A percentile compares a stretch with the other conserved stretches of the same genome.
phyloP scores from a whole-genome alignment of 2,329 filamentous ascomycete species.

The Paracamarosporium sp. region DNA sequence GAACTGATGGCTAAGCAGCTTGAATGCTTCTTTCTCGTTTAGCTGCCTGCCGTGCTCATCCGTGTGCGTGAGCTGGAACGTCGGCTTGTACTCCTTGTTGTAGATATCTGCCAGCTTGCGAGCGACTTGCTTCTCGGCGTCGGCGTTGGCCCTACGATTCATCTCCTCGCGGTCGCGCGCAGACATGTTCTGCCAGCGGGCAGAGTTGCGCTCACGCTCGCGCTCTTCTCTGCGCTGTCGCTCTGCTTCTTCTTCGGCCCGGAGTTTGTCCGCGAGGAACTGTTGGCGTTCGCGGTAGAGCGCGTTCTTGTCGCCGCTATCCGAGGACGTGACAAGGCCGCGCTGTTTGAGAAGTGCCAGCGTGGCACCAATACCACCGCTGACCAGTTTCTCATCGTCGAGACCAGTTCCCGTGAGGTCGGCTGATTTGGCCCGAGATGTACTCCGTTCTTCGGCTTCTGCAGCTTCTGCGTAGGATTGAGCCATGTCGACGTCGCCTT shows the following conservation, averaged over 20 bases:
- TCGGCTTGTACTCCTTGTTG: slow-evolving; percentile 86
- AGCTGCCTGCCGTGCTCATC: slow-evolving; percentile 87
- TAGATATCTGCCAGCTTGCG: slow-evolving; percentile 85
- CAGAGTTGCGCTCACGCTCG: slow-evolving; percentile 84
- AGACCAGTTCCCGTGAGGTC: slow-evolving; percentile 73
- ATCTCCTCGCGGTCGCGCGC: slow-evolving; percentile 90
- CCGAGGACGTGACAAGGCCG: slow-evolving; percentile 73
- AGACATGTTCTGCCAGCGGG: slow-evolving; percentile 85
- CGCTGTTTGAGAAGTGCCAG: slow-evolving; percentile 84
- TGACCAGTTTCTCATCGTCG: slow-evolving; percentile 83
- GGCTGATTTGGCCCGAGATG: slow-evolving; percentile 48
- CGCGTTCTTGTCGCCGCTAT: slow-evolving; percentile 69
- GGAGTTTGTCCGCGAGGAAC: slow-evolving; percentile 80
- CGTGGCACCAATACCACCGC: slow-evolving; percentile 80
- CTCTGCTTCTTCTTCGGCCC: slow-evolving; percentile 81
- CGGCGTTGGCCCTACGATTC: slow-evolving; percentile 84
- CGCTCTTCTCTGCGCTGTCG: slow-evolving; percentile 79
- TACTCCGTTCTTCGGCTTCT: slow-evolving; percentile 53
- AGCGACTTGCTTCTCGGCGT: slow-evolving; percentile 84
- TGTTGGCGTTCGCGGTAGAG: slow-evolving; percentile 74
- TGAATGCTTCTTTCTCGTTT: slow-evolving; percentile 96
- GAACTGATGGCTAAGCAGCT: slow-evolving; percentile 95
- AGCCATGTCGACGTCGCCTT: slow-evolving; percentile 62
- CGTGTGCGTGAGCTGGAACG: slow-evolving; percentile 86
- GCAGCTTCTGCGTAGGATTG: slow-evolving; percentile 60